phyloP scores from a whole-genome alignment of 805 yeast species.

The Pichia thaimueangensis region DNA sequence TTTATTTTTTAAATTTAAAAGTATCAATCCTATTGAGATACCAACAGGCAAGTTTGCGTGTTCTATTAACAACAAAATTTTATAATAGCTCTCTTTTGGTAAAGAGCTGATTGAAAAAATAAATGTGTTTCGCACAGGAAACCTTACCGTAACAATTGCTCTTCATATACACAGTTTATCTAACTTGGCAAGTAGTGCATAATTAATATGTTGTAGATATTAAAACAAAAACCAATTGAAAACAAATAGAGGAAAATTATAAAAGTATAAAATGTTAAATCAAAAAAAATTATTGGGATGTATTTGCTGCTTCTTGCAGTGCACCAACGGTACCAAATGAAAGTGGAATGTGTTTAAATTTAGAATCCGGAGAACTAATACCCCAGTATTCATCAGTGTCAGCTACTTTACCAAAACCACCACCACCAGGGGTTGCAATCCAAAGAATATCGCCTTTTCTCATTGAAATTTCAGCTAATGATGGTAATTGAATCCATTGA shows the following conservation, averaged over 20 bases:
- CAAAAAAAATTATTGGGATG: constrained; percentile 18
- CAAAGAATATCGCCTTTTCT: constrained; percentile 35
- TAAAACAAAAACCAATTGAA: not conserved
- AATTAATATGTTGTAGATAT: not conserved
- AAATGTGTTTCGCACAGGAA: no score
- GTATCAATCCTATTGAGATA: no score
- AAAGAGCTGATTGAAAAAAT: no score
- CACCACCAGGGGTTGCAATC: constrained; percentile 80
- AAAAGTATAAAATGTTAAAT: not conserved
- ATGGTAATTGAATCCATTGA: constrained; percentile 34
- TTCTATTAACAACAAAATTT: no score
- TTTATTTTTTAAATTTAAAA: no score
- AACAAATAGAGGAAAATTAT: not conserved
- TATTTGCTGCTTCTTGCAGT: constrained; percentile 19
- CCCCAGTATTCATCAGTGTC: constrained; percentile 16
- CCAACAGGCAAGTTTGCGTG: no score
- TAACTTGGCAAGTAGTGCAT: no score
- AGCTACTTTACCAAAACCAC: constrained; percentile 54
- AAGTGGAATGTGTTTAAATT: constrained; percentile 10
- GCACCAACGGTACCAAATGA: constrained; percentile 23
- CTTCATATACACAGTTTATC: no score
- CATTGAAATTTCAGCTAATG: constrained; percentile 30
- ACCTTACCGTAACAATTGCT: no score
- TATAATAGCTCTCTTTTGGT: no score
- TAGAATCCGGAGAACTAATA: constrained; percentile 3